Percentiles rank a stretch among this genome's conserved stretches.
Conservation (phyloP, 2,329 filamentous ascomycete species). For the Huntiella decipiens region DNA sequence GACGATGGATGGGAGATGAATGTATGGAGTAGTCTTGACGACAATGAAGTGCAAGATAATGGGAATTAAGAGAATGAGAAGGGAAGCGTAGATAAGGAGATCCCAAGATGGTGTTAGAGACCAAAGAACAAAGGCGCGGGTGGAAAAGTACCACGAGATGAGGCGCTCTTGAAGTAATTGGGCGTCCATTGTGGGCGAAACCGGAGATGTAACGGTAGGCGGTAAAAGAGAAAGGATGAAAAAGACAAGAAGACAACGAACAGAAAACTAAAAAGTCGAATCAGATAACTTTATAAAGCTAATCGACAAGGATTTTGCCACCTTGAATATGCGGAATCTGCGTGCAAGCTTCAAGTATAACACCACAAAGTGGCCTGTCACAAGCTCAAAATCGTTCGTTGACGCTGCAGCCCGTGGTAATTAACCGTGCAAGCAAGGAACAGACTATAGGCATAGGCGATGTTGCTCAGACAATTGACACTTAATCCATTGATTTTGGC, state of each 20-base stretch:
- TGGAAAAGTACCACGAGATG: slow-evolving; percentile 20
- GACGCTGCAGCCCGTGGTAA: background rate
- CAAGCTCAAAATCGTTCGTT: no score
- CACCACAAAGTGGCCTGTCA: no score
- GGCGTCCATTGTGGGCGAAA: slow-evolving; percentile 6
- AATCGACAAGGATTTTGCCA: no score
- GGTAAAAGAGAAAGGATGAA: background rate
- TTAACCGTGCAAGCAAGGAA: slow-evolving; percentile 1
- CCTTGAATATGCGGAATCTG: no score
- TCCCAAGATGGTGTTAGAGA: slow-evolving; percentile 40
- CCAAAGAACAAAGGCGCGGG: slow-evolving; percentile 27
- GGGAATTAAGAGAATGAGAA: slow-evolving; percentile 55
- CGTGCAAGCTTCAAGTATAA: no score
- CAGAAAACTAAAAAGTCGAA: slow-evolving; percentile 9
- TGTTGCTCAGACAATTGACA: slow-evolving; percentile 1
- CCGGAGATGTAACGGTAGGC: background rate
- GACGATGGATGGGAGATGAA: slow-evolving; percentile 55
- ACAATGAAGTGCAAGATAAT: slow-evolving; percentile 60
- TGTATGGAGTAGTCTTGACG: slow-evolving; percentile 46
- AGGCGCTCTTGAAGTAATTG: slow-evolving; percentile 10
- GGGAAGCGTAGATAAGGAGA: slow-evolving; percentile 46
- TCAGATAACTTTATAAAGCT: background rate
- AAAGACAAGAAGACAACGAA: background rate
- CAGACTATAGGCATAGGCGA: background rate
- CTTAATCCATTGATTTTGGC: no score